Evolutionary conservation across 805 yeast genomes (phyloP).

Genomic region (Yamadazyma akitaensis): DNA sequence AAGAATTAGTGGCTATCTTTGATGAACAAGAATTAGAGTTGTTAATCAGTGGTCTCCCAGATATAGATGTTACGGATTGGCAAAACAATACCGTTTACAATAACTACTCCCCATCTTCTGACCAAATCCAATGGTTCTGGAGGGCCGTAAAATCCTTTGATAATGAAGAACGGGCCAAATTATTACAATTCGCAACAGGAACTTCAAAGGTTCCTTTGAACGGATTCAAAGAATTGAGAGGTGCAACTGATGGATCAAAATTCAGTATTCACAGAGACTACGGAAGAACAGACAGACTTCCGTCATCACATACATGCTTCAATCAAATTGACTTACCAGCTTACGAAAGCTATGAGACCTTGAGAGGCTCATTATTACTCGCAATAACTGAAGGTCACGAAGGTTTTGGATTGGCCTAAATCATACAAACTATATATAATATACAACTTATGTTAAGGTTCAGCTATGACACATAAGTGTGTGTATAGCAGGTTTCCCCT

Average conservation of each 20-base stretch:
- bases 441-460: too few relatives aligned
- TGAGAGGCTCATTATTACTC: slow-evolving; percentile 72
- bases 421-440: slow-evolving; percentile 13
- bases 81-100: slow-evolving; percentile 76
- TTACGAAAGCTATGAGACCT: slow-evolving; percentile 81
- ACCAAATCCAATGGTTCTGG: slow-evolving; percentile 97
- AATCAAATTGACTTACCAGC: slow-evolving; percentile 93
- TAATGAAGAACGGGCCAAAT: slow-evolving; percentile 87
- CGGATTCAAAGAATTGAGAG: slow-evolving; percentile 87
- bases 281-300: slow-evolving; percentile 80
- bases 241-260: slow-evolving; percentile 80
- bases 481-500: too few relatives aligned
- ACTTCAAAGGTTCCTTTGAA: slow-evolving; percentile 93
- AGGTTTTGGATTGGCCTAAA: slow-evolving; percentile 82
- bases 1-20: slow-evolving; percentile 78
- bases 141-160: slow-evolving; percentile 94
- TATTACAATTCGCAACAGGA: slow-evolving; percentile 95
- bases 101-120: slow-evolving; percentile 77
- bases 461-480: not conserved
- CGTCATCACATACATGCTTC: slow-evolving; percentile 92
- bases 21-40: slow-evolving; percentile 95
- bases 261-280: slow-evolving; percentile 89
- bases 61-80: slow-evolving; percentile 96
- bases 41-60: slow-evolving; percentile 91
- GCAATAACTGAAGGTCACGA: slow-evolving; percentile 95